Evolutionary conservation across 495 filamentous ascomycete genomes (phyloP), one percentile per base, ranked within the genome.

Genomic region (Parmelia sp.): DNA sequence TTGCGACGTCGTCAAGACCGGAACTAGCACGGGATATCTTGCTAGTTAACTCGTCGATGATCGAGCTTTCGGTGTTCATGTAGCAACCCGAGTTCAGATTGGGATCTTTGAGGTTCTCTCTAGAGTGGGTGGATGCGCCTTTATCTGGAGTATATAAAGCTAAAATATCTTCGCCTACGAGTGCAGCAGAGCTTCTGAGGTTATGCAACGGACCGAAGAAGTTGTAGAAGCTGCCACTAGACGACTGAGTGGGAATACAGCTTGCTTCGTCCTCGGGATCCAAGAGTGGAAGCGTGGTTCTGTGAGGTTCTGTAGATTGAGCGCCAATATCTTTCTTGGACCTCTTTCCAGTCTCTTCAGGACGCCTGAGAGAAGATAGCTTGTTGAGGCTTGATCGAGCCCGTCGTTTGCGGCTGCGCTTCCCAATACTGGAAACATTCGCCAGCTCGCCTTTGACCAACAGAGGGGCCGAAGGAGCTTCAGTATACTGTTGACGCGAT

Each of bases 371-470:
- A 1, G 49, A 36, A 27, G 36, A 57, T 42, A 25, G 31, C 27
- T 55, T 17, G 37, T 31, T 57, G 15, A 57, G 55, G 49, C 35
- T 57, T 40, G 49, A 57, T 23, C 27, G 21, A 44, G 61, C 51
- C 56, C 37, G 51, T 4, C 37, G 19, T 53, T 63, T 56, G 51
- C 49, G 61, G 49, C 61, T 42, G 10, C 47, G 35, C 29, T 39
- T 11, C 36, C 35, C 49, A 19, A 49, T 57, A 27, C 14, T n/a
- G 3, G 60, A 56, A 56, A 15, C 8, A 11, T 21, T 63, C 37
- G 61, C 21, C 33, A 23, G 36, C 47, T 23, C 51, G 29, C n/a
- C 17, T 12, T 19, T 42, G 9, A 23, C n/a, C 39, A 10, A 56
- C 35, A 25, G 10, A 44, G 61, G 25, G 29, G 61, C 42, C 19